Evolutionary conservation across 2,329 filamentous ascomycete species (phyloP), one percentile per base, ranked within the genome.

Genomic region (Aspergillus fischeri): DNA sequence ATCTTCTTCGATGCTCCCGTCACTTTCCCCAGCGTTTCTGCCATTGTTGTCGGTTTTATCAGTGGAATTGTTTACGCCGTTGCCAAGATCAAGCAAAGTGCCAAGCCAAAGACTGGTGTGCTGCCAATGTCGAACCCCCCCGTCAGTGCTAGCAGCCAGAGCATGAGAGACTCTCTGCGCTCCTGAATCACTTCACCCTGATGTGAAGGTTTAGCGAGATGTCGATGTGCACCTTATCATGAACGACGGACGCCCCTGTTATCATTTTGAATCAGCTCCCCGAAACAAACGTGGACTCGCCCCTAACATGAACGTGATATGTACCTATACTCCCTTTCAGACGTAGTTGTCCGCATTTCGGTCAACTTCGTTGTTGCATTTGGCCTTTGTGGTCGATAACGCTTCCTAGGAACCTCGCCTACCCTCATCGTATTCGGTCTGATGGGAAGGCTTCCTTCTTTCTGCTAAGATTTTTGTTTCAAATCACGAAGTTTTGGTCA

Each of bases 1-100:
- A 77, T 99, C 68, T 99, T 99, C 83, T 99, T 99, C 77, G 86
- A 94, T 61, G 92, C 92, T 0, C 92, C 94, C 0, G 89, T 96
- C 66, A 97, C 94, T 0, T 84, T 97, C 60, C 92, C 91, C 66
- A 94, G 91, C 70, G 90, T 96, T 10, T 91, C 91, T 24, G 94
- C 94, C 66, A 97, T 99, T 69, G 81, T 87, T 60, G 83, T 99
- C 58, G 94, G 93, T 38, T 97, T 97, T 75, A 77, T 97, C 66
- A 94, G 90, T 67, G 94, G 94, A 64, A 84, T 97, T 55, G 90
- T 99, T 24, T 99, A 96, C 67, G 83, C 94, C 3, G 83, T 92
- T 68, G 88, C 91, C 63, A 95, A 95, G 81, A 82, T 96, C 63
- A 87, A 89, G 75, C 90, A 96, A 76, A 86, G 85, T 56, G 83